Conservation (phyloP, 805 yeast species). For the Debaryomyces maramus region DNA sequence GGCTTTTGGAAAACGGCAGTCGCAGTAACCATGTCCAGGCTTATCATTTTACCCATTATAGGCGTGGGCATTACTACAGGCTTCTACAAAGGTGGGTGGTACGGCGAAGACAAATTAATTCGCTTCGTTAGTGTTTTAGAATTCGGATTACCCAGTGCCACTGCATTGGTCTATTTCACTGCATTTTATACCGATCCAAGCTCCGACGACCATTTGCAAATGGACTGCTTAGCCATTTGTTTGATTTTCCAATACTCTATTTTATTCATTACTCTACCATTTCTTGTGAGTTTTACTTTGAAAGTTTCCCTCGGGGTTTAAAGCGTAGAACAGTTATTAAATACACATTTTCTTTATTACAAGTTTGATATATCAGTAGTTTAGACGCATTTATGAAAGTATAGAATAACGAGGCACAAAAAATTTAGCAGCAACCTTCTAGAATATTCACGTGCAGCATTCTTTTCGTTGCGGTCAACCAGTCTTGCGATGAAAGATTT, state of each 20-base stretch:
- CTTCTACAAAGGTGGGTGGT: slow-evolving; percentile 61
- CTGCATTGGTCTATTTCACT: slow-evolving; percentile 83
- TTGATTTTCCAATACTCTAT: slow-evolving; percentile 73
- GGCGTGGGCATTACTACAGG: slow-evolving; percentile 65
- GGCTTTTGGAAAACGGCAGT: slow-evolving; percentile 73
- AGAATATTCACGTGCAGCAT: neutral
- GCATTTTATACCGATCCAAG: slow-evolving; percentile 78
- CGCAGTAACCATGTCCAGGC: slow-evolving; percentile 53
- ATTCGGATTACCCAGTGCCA: slow-evolving; percentile 84
- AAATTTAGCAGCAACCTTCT: neutral
- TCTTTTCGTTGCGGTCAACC: neutral
- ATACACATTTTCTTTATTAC: neutral
- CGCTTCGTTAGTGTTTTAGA: slow-evolving; percentile 72
- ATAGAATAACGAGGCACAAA: too few species aligned
- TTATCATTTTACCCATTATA: slow-evolving; percentile 74
- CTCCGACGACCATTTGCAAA: slow-evolving; percentile 54
- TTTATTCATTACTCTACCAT: slow-evolving; percentile 69
- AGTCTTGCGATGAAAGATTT: slow-evolving; percentile 1
- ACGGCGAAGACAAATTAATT: slow-evolving; percentile 57
- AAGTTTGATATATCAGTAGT: too few species aligned
- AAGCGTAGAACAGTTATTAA: neutral
- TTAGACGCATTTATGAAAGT: too few species aligned
- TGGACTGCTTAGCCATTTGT: slow-evolving; percentile 82
- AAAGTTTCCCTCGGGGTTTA: slow-evolving; percentile 43
- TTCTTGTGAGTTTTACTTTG: slow-evolving; percentile 67